phyloP scores from a whole-genome alignment of 495 filamentous ascomycete species.

The Penicillium desertorum region DNA sequence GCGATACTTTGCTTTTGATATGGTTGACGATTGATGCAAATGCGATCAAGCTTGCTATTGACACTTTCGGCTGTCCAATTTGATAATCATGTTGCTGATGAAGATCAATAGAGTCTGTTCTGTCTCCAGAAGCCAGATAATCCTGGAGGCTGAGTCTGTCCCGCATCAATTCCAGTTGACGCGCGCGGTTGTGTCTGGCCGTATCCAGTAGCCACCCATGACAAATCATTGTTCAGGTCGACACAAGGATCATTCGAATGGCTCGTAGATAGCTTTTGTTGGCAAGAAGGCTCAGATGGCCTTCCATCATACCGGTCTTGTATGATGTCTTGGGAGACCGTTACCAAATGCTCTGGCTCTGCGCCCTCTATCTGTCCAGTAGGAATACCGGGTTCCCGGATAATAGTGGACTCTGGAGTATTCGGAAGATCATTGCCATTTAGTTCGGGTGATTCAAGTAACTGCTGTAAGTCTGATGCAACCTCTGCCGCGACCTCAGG shows the following conservation, averaged over 20 bases:
- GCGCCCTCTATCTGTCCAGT: neutral
- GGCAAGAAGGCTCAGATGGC: neutral
- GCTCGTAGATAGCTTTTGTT: neutral
- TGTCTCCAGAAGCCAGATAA: constrained; percentile 33
- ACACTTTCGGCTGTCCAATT: neutral
- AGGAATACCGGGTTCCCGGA: too few relatives aligned
- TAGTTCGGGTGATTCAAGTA: neutral
- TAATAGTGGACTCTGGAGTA: neutral
- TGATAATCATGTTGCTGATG: neutral
- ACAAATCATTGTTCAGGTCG: neutral
- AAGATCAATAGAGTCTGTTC: constrained; percentile 32
- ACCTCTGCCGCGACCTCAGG: neutral
- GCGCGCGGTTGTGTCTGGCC: neutral
- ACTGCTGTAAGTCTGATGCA: neutral
- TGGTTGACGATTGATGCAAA: neutral
- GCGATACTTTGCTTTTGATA: neutral
- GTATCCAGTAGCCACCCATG: constrained; percentile 1
- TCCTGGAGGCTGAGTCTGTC: neutral
- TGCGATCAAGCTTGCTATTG: neutral
- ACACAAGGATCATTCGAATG: neutral
- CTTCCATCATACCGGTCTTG: neutral
- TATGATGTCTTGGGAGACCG: neutral
- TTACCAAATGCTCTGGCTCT: neutral
- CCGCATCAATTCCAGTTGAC: neutral
- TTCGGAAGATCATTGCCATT: neutral